Conservation (phyloP, 129 eudicot species). For the Tagetes erecta region DNA sequence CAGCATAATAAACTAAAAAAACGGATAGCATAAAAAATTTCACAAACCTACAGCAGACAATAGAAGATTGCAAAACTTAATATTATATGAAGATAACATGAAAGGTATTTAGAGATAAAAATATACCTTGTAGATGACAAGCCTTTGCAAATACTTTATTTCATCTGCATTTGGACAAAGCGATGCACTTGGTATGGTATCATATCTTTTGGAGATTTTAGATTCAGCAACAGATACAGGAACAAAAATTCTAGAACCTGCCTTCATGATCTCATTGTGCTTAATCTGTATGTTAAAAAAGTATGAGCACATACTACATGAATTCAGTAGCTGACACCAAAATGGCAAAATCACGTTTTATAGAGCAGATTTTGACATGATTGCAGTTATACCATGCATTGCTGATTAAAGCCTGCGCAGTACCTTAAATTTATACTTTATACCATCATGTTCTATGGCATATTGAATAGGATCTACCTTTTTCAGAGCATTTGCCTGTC, state of each 20-base stretch:
- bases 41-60: neutral
- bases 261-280: slow-evolving; percentile 73
- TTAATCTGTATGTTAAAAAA: slow-evolving; percentile 56
- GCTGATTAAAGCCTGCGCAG: neutral
- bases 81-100: slow-evolving; percentile 10
- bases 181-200: slow-evolving; percentile 83
- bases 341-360: slow-evolving; percentile 4
- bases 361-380: slow-evolving; percentile 4
- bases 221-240: slow-evolving; percentile 87
- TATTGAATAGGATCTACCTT: slow-evolving; percentile 43
- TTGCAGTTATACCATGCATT: slow-evolving; percentile 9
- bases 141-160: slow-evolving; percentile 74
- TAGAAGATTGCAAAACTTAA: neutral
- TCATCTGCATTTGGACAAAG: slow-evolving; percentile 88
- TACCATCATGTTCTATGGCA: slow-evolving; percentile 4
- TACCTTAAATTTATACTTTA: slow-evolving; percentile 4
- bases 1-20: neutral
- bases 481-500: slow-evolving; percentile 36
- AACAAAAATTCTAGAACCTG: slow-evolving; percentile 55
- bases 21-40: neutral
- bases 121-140: slow-evolving; percentile 82
- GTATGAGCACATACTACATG: slow-evolving; percentile 11
- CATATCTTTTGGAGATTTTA: slow-evolving; percentile 73
- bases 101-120: neutral
- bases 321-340: neutral